These are phyloP conservation scores for Fusarium solani-melongenae DNA, from an alignment of 2,329 filamentous ascomycete genomes.

Conservation along the genomic window DNA sequence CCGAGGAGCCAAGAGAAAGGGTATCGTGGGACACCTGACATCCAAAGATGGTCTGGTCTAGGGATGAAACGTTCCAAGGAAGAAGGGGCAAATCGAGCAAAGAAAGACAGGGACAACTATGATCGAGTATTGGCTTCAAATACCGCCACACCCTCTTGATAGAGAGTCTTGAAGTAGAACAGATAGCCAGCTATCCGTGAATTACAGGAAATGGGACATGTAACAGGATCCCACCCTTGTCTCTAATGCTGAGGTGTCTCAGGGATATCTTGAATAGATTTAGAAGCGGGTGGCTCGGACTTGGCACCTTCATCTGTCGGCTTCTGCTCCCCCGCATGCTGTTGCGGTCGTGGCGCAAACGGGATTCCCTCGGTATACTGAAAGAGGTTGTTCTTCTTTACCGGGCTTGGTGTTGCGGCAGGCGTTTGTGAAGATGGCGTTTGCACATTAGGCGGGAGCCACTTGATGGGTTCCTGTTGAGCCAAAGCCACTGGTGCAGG, in stretches of 20 bases:
- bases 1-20: conserved; percentile 21
- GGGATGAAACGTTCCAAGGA: conserved; percentile 1
- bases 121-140: conserved; percentile 16
- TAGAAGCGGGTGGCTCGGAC: not conserved
- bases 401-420: conserved; percentile 47
- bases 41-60: conserved; percentile 15
- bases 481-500: conserved; percentile 53
- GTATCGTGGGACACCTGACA: conserved; percentile 39
- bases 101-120: conserved; percentile 20
- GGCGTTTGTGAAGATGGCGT: conserved; percentile 51
- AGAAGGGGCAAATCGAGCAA: conserved; percentile 4
- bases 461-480: conserved; percentile 57
- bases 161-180: not conserved
- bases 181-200: conserved; percentile 17
- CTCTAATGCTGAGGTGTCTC: conserved; percentile 11
- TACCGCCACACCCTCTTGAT: conserved; percentile 4
- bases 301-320: not conserved
- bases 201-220: not conserved
- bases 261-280: conserved; percentile 5
- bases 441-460: conserved; percentile 61
- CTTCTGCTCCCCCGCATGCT: conserved; percentile 5
- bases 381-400: conserved; percentile 51
- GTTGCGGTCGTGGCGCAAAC: conserved; percentile 52
- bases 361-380: conserved; percentile 59
- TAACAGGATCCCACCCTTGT: not conserved